Percentiles rank a stretch among this genome's conserved stretches.
These are phyloP conservation scores for Globisporangium solare DNA, from an alignment of 352 stramenopile genomes.

Conservation along the genomic window DNA sequence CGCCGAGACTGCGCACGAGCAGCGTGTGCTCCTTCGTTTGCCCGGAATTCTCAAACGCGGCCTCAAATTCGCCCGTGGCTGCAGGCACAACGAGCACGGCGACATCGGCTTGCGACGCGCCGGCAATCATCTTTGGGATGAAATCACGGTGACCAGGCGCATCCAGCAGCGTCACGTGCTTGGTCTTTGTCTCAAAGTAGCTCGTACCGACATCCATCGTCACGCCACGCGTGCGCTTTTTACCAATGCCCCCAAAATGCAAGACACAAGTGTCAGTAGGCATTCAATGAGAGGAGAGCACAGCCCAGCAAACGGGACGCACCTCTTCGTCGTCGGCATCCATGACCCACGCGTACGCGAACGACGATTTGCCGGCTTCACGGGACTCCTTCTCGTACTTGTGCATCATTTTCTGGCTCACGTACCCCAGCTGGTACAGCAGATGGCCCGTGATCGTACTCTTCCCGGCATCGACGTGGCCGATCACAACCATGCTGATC, in stretches of 20 bases:
- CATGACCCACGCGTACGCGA: slow-evolving; percentile 95
- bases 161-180: slow-evolving; percentile 94
- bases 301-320: not conserved
- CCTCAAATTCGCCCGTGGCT: slow-evolving; percentile 93
- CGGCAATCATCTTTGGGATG: slow-evolving; percentile 97
- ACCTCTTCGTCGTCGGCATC: slow-evolving; percentile 83
- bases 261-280: slow-evolving; percentile 18
- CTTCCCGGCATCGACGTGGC: slow-evolving; percentile 97
- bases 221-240: slow-evolving; percentile 92
- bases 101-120: slow-evolving; percentile 89
- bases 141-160: slow-evolving; percentile 97
- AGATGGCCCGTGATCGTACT: slow-evolving; percentile 96
- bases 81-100: slow-evolving; percentile 94
- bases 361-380: slow-evolving; percentile 92
- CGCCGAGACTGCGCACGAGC: slow-evolving; percentile 90
- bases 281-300: slow-evolving; percentile 14
- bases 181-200: slow-evolving; percentile 85
- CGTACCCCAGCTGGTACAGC: slow-evolving; percentile 88
- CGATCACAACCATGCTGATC: slow-evolving; percentile 95
- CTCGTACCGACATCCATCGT: slow-evolving; percentile 97
- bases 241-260: no score
- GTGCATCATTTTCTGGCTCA: slow-evolving; percentile 84
- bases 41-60: slow-evolving; percentile 91
- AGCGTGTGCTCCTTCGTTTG: slow-evolving; percentile 98
- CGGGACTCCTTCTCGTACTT: slow-evolving; percentile 91